phyloP scores from a whole-genome alignment of 2,329 filamentous ascomycete genomes.

The Fusarium torulosum region DNA sequence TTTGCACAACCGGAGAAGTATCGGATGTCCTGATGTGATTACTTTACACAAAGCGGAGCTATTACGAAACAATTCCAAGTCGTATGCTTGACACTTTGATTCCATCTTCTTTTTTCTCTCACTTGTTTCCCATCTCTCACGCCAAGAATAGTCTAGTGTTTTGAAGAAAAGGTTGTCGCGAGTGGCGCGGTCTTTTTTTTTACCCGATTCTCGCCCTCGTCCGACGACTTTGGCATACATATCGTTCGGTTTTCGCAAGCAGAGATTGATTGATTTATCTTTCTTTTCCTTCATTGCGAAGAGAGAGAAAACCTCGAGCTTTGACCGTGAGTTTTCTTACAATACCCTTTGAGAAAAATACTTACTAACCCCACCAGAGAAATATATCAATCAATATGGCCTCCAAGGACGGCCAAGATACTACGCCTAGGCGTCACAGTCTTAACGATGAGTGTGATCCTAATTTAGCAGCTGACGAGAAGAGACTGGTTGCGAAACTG shows the following conservation, averaged over 20 bases:
- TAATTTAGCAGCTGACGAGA: slow-evolving; percentile 56
- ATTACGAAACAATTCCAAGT: slow-evolving; percentile 18
- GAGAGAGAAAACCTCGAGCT: neutral
- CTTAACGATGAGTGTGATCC: slow-evolving; percentile 37
- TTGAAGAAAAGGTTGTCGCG: slow-evolving; percentile 20
- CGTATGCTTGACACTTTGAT: neutral
- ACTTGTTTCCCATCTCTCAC: neutral
- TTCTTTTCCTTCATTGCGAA: neutral
- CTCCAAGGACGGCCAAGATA: slow-evolving; percentile 21
- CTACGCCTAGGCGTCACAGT: slow-evolving; percentile 31
- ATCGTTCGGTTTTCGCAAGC: slow-evolving; percentile 14
- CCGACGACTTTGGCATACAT: slow-evolving; percentile 7
- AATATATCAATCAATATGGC: slow-evolving; percentile 18
- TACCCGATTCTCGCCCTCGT: slow-evolving; percentile 3
- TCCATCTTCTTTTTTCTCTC: slow-evolving; percentile 5
- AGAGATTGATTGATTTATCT: neutral
- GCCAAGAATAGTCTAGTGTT: slow-evolving; percentile 40
- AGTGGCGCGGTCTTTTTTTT: slow-evolving; percentile 32
- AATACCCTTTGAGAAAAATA: neutral
- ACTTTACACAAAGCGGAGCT: slow-evolving; percentile 25
- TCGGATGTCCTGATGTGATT: slow-evolving; percentile 33
- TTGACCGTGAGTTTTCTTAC: slow-evolving; percentile 11
- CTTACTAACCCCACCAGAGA: slow-evolving; percentile 7
- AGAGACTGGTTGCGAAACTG: slow-evolving; percentile 72
- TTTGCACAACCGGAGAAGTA: slow-evolving; percentile 30